Evolutionary conservation across 169 alveolate genomes (phyloP), one percentile per base, ranked within the genome.

Genomic region (Eimeria sp.): DNA sequence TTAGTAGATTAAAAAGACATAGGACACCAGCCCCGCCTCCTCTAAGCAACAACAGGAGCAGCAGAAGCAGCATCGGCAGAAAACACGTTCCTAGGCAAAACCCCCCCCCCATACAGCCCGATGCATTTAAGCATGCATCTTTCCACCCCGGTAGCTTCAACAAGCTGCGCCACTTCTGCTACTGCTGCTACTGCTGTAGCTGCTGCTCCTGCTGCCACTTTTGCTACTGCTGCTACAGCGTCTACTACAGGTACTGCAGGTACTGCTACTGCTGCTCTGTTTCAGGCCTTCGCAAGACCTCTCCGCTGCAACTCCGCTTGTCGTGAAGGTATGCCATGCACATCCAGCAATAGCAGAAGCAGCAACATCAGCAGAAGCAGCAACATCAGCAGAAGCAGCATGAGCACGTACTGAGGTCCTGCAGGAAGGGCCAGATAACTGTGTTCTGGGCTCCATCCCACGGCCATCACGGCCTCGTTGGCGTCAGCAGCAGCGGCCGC

Each of bases 381-480:
- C 70, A 45, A 65, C 89, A 78, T 47, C 89, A 54, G 61, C 61
- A 54, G 61, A 1, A 54, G 61, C 1, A 54, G 10, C 20, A 54
- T 11, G 61, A 54, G 61, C 16, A 54, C 89, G 25, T 22, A 78
- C 89, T 45, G 67, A 18, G 89, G 89, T 14, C 89, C 92, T 51
- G 84, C 88, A 30, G 95, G 95, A 20, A 89, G 73, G 40, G 95
- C 95, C 13, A 89, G 54, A 51, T 65, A 89, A 72, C 95, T 89
- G 58, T 70, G 95, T 30, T 67, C 72, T 6, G 95, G 95, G 72
- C 72, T 67, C 95, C 95, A 89, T 43, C 95, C 78, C 45, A 72
- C 87, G 13, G 95, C 95, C 72, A 73, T 51, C 9, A 89, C 95
- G 6, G 88, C 95, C 45, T 67, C 72, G 3, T 58, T 57, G 9